Percentiles rank a stretch among this genome's conserved stretches.
These are phyloP conservation scores for Globisporangium radiosum DNA, from an alignment of 352 stramenopile genomes.

Conservation along the genomic window DNA sequence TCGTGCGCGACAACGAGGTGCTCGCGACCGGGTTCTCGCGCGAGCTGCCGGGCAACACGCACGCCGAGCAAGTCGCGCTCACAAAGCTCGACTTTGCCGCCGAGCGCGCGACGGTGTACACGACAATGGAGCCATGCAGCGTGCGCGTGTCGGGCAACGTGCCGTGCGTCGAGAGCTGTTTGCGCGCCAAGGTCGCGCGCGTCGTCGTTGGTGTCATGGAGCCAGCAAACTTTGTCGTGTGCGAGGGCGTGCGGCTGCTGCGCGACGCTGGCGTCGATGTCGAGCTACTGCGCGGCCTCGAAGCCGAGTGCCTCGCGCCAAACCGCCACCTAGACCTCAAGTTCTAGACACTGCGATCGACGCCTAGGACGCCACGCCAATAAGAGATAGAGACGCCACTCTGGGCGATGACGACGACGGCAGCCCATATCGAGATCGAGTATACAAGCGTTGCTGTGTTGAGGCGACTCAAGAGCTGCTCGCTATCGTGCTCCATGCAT, in stretches of 20 bases:
- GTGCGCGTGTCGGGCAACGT: conserved; percentile 78
- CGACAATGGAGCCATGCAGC: conserved; percentile 88
- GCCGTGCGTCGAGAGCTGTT: conserved; percentile 75
- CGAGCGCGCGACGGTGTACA: conserved; percentile 69
- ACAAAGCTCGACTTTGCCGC: conserved; percentile 74
- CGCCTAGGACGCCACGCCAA: background rate
- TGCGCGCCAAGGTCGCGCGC: conserved; percentile 52
- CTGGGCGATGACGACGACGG: no score
- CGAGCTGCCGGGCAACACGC: conserved; percentile 84
- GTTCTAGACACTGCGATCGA: conserved; percentile 20
- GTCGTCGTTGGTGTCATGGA: conserved; percentile 85
- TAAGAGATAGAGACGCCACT: no score
- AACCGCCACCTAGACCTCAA: conserved; percentile 67
- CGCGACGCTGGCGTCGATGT: conserved; percentile 60
- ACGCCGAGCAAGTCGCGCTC: conserved; percentile 84
- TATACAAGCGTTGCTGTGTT: no score
- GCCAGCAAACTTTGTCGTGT: conserved; percentile 84
- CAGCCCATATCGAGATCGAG: no score
- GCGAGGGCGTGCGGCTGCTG: conserved; percentile 71
- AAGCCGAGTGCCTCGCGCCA: conserved; percentile 66
- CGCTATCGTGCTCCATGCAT: no score
- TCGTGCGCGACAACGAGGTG: conserved; percentile 49
- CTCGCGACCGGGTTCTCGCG: conserved; percentile 76
- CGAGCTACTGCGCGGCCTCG: conserved; percentile 60
- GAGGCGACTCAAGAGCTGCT: no score